Evolutionary conservation across 345 rosid species (phyloP), one percentile per base, ranked within the genome.

Genomic region (Crucihimalaya himalaica): DNA sequence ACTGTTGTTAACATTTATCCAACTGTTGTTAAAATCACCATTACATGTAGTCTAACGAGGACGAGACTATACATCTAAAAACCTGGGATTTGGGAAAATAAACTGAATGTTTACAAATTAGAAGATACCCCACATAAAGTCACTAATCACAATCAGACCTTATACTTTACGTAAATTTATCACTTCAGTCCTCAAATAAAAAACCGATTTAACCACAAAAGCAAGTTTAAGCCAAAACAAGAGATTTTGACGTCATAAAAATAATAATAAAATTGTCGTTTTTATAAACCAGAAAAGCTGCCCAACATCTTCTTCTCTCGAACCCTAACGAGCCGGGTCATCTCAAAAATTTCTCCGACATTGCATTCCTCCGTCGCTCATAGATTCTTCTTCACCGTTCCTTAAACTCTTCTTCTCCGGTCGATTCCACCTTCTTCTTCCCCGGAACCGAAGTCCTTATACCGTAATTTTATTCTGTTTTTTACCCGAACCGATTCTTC

Each of bases 261-360:
- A 23, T 27, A 32, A 56, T n/a, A 56, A 31, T 5, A 7, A 21
- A 23, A 27, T 23, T 27, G 60, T 77, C 39, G 75, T 70, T 63
- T 76, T 63, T 48, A 63, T 65, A 64, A 76, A 76, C 80, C 76
- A 77, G 80, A 57, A 71, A 51, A 77, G 80, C 72, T 71, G 68
- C 63, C 72, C 68, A 77, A 64, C 71, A 69, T 61, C 34, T 25
- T 71, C 68, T 50, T 48, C 42, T 71, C 55, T 64, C 80, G 68
- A 77, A 77, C 76, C 80, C 80, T 71, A 77, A 50, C 76, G 47
- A 60, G 76, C 72, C 80, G 72, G 76, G 72, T 71, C 72, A 55
- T 62, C 70, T 69, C 61, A 54, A 53, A 42, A 43, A 1, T 18
- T 40, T 59, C 35, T 63, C 53, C 45, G 67, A 70, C 66, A 77